Base-by-base conservation (phyloP, 1,284 basidiomycete species). In the Ceratobasidium sp. region DNA sequence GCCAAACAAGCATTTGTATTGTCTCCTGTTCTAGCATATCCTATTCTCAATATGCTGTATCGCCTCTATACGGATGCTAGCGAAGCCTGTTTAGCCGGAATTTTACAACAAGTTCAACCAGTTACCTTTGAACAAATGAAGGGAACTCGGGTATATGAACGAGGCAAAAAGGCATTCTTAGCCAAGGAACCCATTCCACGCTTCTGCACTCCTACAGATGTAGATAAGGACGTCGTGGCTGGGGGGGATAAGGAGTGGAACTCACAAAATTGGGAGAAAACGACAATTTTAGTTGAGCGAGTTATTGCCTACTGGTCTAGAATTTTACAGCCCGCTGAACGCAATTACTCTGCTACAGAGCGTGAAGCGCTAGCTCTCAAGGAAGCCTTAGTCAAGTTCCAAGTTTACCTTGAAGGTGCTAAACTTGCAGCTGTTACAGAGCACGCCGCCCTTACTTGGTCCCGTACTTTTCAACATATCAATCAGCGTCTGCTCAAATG, bases 1-100 rank as follows among this genome's bases (percentile, higher is more conserved):
- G 64, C 64, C 9, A 80, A 80, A 50, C 33, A 46, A 46, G 68
- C 59, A 12, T 65, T 80, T 10, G 33, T 50, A 3, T 64, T 33
- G 1, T 48, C 79, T 2, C 79, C 79, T 40, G 71, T 79, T 0
- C 44, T 82, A 40, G 84, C 81, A 17, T 82, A 86, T 77, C 80
- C 85, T 0, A 81, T 83, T 1, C 80, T 79, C 12, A 84, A 82
- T 3, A 23, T 26, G 40, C 84, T 84, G 0, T 87, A 86, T 73
- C 67, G 84, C 4, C 46, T 86, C 0, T 87, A 87, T 71, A 84
- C 84, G 0, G 86, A 87, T 78, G 85, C 86, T 0, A 86, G 82
- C 26, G 86, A 86, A 67, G 79, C 80, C 20, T 85, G 82, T 0
- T 33, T 86, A 9, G 86, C 81, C 0, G 80, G 81, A 0, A 82